phyloP scores from a whole-genome alignment of 106 monocot species.

The Amphibolis antarctica region DNA sequence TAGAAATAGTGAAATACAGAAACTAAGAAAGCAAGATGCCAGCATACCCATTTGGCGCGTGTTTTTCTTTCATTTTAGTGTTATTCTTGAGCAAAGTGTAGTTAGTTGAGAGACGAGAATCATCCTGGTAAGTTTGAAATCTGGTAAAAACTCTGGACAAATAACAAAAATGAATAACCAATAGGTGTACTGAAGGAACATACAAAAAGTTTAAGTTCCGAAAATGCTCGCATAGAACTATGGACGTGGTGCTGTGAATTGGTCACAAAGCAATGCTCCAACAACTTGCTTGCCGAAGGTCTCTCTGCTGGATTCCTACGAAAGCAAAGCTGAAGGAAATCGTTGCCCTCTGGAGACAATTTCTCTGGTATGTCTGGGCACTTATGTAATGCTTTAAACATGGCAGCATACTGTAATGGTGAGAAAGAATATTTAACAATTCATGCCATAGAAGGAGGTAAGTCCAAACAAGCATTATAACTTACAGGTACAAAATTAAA shows the following conservation, averaged over 20 bases:
- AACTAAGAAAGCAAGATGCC: not conserved
- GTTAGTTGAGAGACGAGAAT: conserved; percentile 24
- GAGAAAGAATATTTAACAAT: not conserved
- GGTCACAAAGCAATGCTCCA: conserved; percentile 70
- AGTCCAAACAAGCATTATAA: too few species aligned
- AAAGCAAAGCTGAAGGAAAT: conserved; percentile 61
- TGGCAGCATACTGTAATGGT: conserved; percentile 58
- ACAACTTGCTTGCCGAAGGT: conserved; percentile 51
- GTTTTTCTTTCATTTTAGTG: conserved; percentile 26
- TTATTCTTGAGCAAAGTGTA: conserved; percentile 25
- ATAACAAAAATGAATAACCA: not conserved
- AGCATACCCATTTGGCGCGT: conserved; percentile 30
- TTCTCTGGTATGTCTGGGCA: conserved; percentile 61
- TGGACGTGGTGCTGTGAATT: conserved; percentile 42
- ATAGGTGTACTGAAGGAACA: conserved; percentile 2
- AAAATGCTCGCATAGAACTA: conserved; percentile 43
- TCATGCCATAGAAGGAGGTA: too few species aligned
- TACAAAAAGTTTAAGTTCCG: conserved; percentile 43
- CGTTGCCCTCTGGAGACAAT: conserved; percentile 73
- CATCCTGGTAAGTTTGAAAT: conserved; percentile 26
- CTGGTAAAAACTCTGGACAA: not conserved
- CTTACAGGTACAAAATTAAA: too few species aligned
- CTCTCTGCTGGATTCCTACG: conserved; percentile 72
- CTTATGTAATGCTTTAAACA: conserved; percentile 75
- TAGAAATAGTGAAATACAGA: not conserved